These are phyloP conservation scores for Cladochytrium tenue DNA, from an alignment of 371 early-diverging fungal genomes.

Conservation along the genomic window DNA sequence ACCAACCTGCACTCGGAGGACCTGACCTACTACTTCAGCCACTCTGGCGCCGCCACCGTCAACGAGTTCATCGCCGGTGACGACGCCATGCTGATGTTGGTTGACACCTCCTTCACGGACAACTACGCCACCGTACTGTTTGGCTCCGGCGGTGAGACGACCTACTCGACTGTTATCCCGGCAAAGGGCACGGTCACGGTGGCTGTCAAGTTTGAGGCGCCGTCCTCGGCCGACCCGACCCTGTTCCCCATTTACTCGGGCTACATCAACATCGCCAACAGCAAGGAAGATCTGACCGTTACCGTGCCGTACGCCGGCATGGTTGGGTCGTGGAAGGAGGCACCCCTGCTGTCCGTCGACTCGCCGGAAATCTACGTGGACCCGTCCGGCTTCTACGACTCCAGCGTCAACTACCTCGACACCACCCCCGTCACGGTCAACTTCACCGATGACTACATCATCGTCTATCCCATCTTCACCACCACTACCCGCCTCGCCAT, in stretches of 20 bases:
- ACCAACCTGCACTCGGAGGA: slow-evolving; percentile 58
- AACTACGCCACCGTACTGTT: slow-evolving; percentile 22
- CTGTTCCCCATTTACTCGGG: slow-evolving; percentile 29
- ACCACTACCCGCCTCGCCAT: too few species aligned
- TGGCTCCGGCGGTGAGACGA: slow-evolving; percentile 2
- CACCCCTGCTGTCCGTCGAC: slow-evolving; percentile 4
- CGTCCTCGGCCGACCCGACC: slow-evolving; percentile 4
- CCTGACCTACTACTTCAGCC: slow-evolving; percentile 54
- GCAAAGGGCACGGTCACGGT: slow-evolving; percentile 8
- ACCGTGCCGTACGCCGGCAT: slow-evolving; percentile 30
- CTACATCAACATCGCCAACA: slow-evolving; percentile 13
- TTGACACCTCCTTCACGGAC: slow-evolving; percentile 9
- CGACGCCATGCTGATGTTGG: slow-evolving; percentile 10
- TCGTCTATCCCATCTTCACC: too few species aligned
- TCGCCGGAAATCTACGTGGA: too few species aligned
- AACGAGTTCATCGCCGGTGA: slow-evolving; percentile 10
- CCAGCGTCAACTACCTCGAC: too few species aligned
- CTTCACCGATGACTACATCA: too few species aligned
- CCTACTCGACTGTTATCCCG: slow-evolving; percentile 4
- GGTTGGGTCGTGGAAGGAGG: slow-evolving; percentile 6
- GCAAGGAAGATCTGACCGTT: background rate
- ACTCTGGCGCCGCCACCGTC: slow-evolving; percentile 28
- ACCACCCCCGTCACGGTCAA: too few species aligned
- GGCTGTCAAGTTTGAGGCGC: slow-evolving; percentile 14
- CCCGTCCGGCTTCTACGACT: too few species aligned